Percentiles rank a stretch among this genome's conserved stretches.
phyloP scores from a whole-genome alignment of 1,139 yeast species.

The Blastobotrys proliferans region DNA sequence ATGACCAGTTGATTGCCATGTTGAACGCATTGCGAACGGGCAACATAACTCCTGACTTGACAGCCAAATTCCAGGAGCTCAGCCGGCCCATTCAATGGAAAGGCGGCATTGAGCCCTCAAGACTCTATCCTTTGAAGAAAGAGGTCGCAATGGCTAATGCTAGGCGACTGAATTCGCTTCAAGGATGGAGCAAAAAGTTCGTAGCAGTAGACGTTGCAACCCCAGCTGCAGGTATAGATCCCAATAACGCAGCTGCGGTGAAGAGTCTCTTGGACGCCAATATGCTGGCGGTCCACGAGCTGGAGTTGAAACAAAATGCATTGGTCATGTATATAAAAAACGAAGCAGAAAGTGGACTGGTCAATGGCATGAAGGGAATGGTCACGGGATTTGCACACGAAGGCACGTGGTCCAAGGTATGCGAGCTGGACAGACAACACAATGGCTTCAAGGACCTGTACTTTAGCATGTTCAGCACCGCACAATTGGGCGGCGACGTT shows the following conservation, averaged over 20 bases:
- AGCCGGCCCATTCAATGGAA: constrained; percentile 38
- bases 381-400: constrained; percentile 41
- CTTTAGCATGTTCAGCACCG: constrained; percentile 16
- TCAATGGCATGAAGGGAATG: constrained; percentile 47
- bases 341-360: constrained; percentile 40
- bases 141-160: constrained; percentile 73
- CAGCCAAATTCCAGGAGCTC: constrained; percentile 40
- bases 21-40: constrained; percentile 73
- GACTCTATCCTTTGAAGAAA: constrained; percentile 65
- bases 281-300: constrained; percentile 13
- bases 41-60: constrained; percentile 45
- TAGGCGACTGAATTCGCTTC: constrained; percentile 46
- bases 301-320: constrained; percentile 51
- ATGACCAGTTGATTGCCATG: constrained; percentile 69
- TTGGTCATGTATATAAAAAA: constrained; percentile 57
- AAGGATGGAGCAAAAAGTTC: constrained; percentile 38
- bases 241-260: too few relatives aligned
- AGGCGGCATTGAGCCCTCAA: constrained; percentile 81
- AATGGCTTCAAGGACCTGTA: constrained; percentile 18
- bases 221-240: too few relatives aligned
- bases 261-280: too few relatives aligned
- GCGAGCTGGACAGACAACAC: constrained; percentile 9
- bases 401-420: constrained; percentile 13
- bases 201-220: constrained; percentile 13
- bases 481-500: not conserved